Percentiles rank a stretch among this genome's conserved stretches.
phyloP scores from a whole-genome alignment of 2,329 filamentous ascomycete genomes.

The Arachnopeziza araneosa region DNA sequence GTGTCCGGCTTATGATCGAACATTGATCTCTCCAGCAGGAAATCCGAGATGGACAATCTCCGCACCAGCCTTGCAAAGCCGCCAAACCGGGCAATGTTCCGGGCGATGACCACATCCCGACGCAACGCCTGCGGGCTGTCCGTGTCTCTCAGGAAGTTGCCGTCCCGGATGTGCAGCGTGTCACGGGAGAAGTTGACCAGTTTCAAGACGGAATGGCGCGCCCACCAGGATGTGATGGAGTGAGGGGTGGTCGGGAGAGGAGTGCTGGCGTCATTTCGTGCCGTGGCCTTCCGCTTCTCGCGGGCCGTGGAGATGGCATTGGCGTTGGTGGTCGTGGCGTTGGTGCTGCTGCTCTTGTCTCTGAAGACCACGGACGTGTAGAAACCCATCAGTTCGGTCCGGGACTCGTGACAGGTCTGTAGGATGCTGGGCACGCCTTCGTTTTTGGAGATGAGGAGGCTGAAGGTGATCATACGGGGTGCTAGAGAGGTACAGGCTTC shows the following conservation, averaged over 20 bases:
- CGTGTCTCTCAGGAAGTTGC: not conserved
- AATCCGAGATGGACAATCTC: not conserved
- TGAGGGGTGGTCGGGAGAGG: not conserved
- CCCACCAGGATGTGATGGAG: not conserved
- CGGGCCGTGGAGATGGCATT: not conserved
- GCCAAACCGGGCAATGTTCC: not conserved
- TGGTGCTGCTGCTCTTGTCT: not conserved
- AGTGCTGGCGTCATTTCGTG: not conserved
- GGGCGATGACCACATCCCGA: not conserved
- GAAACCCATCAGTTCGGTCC: not conserved
- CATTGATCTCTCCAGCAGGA: not conserved
- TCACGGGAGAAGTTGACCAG: not conserved
- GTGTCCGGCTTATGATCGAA: not conserved
- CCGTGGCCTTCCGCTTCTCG: not conserved
- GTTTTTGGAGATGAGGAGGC: not conserved
- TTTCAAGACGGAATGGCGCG: not conserved
- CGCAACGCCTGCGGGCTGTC: not conserved
- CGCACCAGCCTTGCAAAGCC: not conserved
- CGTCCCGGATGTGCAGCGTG: not conserved
- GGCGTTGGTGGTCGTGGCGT: not conserved
- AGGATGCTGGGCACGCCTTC: slow-evolving; percentile 10
- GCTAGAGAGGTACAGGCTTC: not conserved
- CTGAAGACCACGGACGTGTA: not conserved
- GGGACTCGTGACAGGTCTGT: not conserved
- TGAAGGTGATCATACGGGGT: not conserved